Evolutionary conservation across 805 yeast genomes (phyloP), one percentile per base, ranked within the genome.

Genomic region (Schwanniomyces occidentalis): DNA sequence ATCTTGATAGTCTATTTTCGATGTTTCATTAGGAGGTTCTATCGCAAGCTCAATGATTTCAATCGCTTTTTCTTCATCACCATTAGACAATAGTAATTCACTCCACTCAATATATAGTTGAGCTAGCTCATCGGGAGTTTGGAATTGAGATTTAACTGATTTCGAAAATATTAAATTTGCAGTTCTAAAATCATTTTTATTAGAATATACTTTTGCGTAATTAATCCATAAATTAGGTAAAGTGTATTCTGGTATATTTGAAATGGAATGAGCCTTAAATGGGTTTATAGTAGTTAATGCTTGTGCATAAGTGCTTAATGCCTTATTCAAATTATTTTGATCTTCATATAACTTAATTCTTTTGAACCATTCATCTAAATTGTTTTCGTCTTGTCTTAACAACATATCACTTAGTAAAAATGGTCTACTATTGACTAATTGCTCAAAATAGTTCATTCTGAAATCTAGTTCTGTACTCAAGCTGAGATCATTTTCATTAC

Each of bases 71-170:
- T 69, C 74, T 14, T 77, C 55, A 34, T 78, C 69, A 15, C 67
- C 75, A 12, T 63, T 58, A 16, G 72, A 61, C 19, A 85, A 48
- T 40, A 82, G 83, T 58, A 77, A 61, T 37, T 84, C 84, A 5
- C 83, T 69, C 96, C 96, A 90, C 12, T 71, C 73, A n/a, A 76
- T 62, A 75, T 88, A 85, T 5, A 90, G 56, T 3, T 72, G 73
- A 2, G 81, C 85, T 14, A 88, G 58, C 40, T 88, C 96, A 15
- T 76, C 75, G 0, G 78, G 60, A 10, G 70, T 59, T 16, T 64
- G 71, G 58, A 73, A 88, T 5, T 89, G 90, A 0, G 89, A 90
- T 36, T 79, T 78, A 1, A 78, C 63, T 0, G 91, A 82, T 31
- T 80, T 80, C 23, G 78, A 76, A 36, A 73, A 76, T 5, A 89